A percentile compares a stretch with the other conserved stretches of the same genome.
Evolutionary conservation across 352 stramenopile genomes (phyloP).

Genomic region (Phytophthora chlamydospora): DNA sequence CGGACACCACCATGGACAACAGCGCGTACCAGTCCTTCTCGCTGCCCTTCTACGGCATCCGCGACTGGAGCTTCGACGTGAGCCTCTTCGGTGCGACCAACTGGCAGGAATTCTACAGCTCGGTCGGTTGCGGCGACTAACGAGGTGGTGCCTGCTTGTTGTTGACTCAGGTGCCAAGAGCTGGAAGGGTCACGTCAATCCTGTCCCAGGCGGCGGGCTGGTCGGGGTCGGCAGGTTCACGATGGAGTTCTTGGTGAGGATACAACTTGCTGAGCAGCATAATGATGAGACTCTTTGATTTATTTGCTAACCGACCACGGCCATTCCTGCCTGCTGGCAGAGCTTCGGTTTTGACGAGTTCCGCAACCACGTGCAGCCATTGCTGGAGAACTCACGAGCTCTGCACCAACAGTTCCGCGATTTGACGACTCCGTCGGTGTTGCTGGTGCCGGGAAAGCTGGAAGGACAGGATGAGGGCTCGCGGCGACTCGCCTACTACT

Average conservation of each 20-base stretch:
- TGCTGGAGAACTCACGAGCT: slow-evolving; percentile 60
- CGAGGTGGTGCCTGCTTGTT: not conserved
- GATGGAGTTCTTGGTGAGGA: slow-evolving; percentile 63
- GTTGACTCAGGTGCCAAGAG: slow-evolving; percentile 50
- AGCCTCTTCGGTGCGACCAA: slow-evolving; percentile 59
- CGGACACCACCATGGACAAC: slow-evolving; percentile 30
- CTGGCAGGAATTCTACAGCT: not conserved
- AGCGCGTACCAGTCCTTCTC: slow-evolving; percentile 77
- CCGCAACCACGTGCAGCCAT: slow-evolving; percentile 61
- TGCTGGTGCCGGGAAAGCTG: slow-evolving; percentile 76
- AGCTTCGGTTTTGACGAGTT: slow-evolving; percentile 82
- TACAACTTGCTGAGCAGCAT: not conserved
- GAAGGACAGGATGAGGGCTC: slow-evolving; percentile 29
- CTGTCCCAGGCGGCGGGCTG: slow-evolving; percentile 68
- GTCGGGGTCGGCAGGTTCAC: slow-evolving; percentile 66
- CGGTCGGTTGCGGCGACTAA: not conserved
- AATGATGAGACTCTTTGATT: not conserved
- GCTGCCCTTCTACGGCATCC: slow-evolving; percentile 78
- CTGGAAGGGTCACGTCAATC: slow-evolving; percentile 76
- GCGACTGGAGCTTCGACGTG: slow-evolving; percentile 70
- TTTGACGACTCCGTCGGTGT: slow-evolving; percentile 63
- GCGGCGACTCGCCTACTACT: slow-evolving; percentile 56
- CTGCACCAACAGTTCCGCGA: slow-evolving; percentile 60
- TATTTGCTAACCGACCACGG: slow-evolving; percentile 4
- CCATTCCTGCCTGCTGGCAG: slow-evolving; percentile 37